A percentile compares a stretch with the other conserved stretches of the same genome.
These are phyloP conservation scores for Zygoascus bituminiphila DNA, from an alignment of 805 yeast species.

Conservation along the genomic window DNA sequence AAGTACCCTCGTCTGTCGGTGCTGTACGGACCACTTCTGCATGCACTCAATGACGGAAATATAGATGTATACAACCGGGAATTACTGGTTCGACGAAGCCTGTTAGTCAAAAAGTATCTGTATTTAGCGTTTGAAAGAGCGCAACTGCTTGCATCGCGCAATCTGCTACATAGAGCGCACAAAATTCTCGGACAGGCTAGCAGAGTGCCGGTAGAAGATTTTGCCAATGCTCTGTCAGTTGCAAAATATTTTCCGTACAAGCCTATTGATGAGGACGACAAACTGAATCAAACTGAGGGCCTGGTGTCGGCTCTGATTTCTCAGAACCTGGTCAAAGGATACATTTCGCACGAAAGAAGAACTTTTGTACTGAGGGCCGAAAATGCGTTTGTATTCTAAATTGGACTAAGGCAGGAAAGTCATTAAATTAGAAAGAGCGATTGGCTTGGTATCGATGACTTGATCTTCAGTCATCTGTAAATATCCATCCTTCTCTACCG, in stretches of 20 bases:
- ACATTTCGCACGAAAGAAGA: constrained; percentile 65
- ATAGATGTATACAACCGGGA: constrained; percentile 41
- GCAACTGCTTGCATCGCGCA: constrained; percentile 42
- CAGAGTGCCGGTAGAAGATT: constrained; percentile 33
- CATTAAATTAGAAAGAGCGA: too few relatives aligned
- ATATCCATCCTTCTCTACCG: too few relatives aligned
- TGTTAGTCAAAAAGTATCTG: constrained; percentile 50
- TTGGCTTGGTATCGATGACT: too few relatives aligned
- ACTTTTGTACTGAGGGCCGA: constrained; percentile 69
- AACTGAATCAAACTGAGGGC: constrained; percentile 57
- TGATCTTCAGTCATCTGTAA: too few relatives aligned
- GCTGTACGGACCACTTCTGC: constrained; percentile 42
- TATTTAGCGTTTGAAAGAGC: constrained; percentile 52
- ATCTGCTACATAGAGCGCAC: constrained; percentile 39
- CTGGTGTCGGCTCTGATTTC: constrained; percentile 57
- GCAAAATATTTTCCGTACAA: constrained; percentile 18
- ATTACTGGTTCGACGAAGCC: constrained; percentile 37
- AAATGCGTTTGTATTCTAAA: constrained; percentile 53
- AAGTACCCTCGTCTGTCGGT: constrained; percentile 35
- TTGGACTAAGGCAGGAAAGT: too few relatives aligned
- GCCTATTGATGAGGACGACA: constrained; percentile 11
- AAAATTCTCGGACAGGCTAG: constrained; percentile 21
- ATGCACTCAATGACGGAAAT: constrained; percentile 48
- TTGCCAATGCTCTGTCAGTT: constrained; percentile 37
- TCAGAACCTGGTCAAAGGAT: constrained; percentile 61